These are phyloP conservation scores for Lyophyllum atratum DNA, from an alignment of 768 basidiomycete genomes.

Conservation along the genomic window DNA sequence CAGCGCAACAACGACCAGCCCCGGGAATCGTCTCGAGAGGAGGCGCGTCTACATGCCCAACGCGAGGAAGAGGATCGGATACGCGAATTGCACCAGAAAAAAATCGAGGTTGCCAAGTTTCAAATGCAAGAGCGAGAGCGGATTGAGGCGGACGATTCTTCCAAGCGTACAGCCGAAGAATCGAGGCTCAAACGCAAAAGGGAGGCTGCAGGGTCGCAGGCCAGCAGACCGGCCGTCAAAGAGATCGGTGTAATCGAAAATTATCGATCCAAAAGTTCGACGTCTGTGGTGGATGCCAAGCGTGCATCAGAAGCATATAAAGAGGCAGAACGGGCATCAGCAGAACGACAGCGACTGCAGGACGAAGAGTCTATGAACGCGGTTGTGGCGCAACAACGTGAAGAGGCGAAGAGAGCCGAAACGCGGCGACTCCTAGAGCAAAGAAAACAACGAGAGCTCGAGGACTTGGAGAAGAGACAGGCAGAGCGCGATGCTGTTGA, in stretches of 20 bases:
- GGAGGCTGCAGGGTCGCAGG: too few relatives aligned
- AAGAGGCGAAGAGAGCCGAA: slow-evolving; percentile 1
- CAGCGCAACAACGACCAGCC: not conserved
- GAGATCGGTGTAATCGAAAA: not conserved
- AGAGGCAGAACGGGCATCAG: slow-evolving; percentile 1
- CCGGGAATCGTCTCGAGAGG: not conserved
- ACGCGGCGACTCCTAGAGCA: not conserved
- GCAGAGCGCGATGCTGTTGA: slow-evolving; percentile 10
- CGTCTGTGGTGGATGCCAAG: not conserved
- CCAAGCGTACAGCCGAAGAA: not conserved
- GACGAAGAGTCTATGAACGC: not conserved
- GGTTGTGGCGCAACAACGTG: not conserved
- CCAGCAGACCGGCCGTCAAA: not conserved
- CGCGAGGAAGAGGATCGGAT: slow-evolving; percentile 6
- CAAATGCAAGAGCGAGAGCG: slow-evolving; percentile 8
- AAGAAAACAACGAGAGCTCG: slow-evolving; percentile 10
- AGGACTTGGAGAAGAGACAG: slow-evolving; percentile 18
- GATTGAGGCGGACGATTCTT: not conserved
- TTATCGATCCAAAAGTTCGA: not conserved
- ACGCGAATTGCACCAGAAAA: slow-evolving; percentile 5
- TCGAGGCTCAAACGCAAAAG: not conserved
- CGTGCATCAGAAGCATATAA: slow-evolving; percentile 6
- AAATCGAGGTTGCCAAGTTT: slow-evolving; percentile 5
- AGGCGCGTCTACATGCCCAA: not conserved
- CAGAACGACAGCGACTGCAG: not conserved